Evolutionary conservation across 2,329 filamentous ascomycete species (phyloP).

Genomic region (Cryphonectria carpinicola): DNA sequence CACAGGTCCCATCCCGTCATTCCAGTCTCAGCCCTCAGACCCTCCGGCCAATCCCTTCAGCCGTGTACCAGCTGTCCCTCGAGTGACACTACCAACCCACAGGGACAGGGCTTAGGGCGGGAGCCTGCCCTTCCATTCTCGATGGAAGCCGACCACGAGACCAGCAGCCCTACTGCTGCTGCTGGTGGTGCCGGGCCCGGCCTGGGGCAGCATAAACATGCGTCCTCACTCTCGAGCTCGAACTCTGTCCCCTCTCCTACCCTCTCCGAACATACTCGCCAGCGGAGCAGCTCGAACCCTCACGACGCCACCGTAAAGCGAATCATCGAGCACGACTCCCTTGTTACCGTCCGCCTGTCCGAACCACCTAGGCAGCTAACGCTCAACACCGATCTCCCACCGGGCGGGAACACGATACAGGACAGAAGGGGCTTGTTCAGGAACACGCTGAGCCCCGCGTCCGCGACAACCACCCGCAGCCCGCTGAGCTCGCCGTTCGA

Average conservation of each 20-base stretch:
- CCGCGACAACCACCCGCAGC: slow-evolving; percentile 22
- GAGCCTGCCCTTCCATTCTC: slow-evolving; percentile 19
- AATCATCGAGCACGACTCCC: slow-evolving; percentile 56
- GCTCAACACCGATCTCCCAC: slow-evolving; percentile 36
- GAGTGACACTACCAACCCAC: background rate
- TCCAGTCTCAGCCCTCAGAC: slow-evolving; percentile 25
- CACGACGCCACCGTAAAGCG: slow-evolving; percentile 29
- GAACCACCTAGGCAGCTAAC: slow-evolving; percentile 46
- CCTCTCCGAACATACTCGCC: slow-evolving; percentile 16
- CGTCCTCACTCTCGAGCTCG: slow-evolving; percentile 24
- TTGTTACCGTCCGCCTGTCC: slow-evolving; percentile 70
- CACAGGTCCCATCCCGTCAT: slow-evolving; percentile 17
- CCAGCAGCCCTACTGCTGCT: slow-evolving; percentile 9
- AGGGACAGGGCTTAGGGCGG: slow-evolving; percentile 15
- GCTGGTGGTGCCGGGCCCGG: slow-evolving; percentile 3
- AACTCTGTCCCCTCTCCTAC: slow-evolving; percentile 15
- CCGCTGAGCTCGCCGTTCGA: slow-evolving; percentile 24
- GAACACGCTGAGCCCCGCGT: slow-evolving; percentile 28
- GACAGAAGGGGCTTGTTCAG: slow-evolving; percentile 32
- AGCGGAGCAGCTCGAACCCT: slow-evolving; percentile 30
- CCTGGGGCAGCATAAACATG: slow-evolving; percentile 22
- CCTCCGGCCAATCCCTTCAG: slow-evolving; percentile 15
- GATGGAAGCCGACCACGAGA: slow-evolving; percentile 29
- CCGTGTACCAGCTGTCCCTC: slow-evolving; percentile 1
- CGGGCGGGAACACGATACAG: slow-evolving; percentile 31